Base-by-base conservation (phyloP, 2,329 filamentous ascomycete species). In the Mariannaea sp. region DNA sequence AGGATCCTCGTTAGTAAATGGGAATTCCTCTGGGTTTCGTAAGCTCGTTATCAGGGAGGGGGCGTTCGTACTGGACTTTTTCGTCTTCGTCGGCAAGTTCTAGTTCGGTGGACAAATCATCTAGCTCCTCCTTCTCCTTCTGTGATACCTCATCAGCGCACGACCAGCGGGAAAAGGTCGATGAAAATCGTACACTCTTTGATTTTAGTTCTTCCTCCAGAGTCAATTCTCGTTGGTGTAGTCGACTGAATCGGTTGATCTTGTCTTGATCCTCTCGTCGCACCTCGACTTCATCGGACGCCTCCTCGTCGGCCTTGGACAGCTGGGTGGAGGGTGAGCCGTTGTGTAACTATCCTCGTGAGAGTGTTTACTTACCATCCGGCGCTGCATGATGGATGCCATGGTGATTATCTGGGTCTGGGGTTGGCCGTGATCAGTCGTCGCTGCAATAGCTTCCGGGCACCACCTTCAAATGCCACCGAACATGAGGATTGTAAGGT, bases 91-190 rank as follows among this genome's bases (percentile, higher is more conserved):
- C 93, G 46, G 91, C 90, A 14, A 99, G 84, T 75, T 99, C 94
- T 40, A 99, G 81, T 72, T 99, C 94, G 48, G 82, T 90, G 2
- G 88, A 88, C 49, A 99, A 83, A 72, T 99, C 94, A 70, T 97
- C 92, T 3, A 97, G 83, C 69, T 97, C 94, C 74, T 99, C 94
- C 76, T 97, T 97, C 73, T 97, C 93, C 78, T 97, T 97, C 93
- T 97, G 68, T 49, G 61, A 13, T 12, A 38, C 50, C 40, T 48
- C 56, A 68, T 67, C 48, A 66, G 68, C 57, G 4, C 8, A 9
- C 12, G 5, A 12, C 26, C 17, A 4, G 12, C 10, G 4, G 19
- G 2, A 22, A 16, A 3, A 7, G 1, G 3, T 1, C 7, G 4
- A n/a, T 6, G 19, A 5, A n/a, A n/a, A 73, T n/a, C 84, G 56